Base-by-base conservation (phyloP, 164 flowering plant species). In the Amborella trichopoda region DNA sequence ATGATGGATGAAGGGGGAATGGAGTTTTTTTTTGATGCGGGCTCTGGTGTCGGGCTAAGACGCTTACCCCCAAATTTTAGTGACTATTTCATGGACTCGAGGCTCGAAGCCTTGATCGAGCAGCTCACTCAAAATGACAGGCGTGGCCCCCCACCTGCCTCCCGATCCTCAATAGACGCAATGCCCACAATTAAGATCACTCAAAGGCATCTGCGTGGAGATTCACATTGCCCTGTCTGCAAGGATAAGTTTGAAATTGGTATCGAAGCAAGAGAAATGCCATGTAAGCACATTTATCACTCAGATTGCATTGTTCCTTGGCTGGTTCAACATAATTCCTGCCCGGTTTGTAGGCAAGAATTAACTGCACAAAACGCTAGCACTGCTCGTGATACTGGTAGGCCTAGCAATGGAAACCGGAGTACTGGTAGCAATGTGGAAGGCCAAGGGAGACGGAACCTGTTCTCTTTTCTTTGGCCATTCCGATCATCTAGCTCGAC, bases 281-380 rank as follows among this genome's bases (percentile, higher is more conserved):
- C 96, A 2, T 87, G 93, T 54, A 65, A 76, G 43, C 95, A 85
- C 59, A 55, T 78, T 2, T 85, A 85, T 46, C 93, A 83, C 53
- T 62, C 82, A 4, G 94, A 81, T 46, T 88, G 96, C 47, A 88
- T 88, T 3, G 59, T 77, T 10, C 96, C 96, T 12, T 88, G 96
- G 96, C 66, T 88, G 41, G 76, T 70, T 51, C 84, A 79, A 64
- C 80, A 76, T 55, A 81, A 80, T 43, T 77, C 97, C 0, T 88
- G 94, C 61, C 97, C 97, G 5, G 91, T 81, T 39, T 87, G 96
- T 60, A 84, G 94, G n/a, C 78, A 66, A 18, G 87, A 77, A 52
- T 45, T 81, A 46, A 61, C 86, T 8, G 57, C 72, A 23, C 70
- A 57, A 38, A 70, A 65, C 28, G 54, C 67, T 12, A 47, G 62